Conservation (phyloP, 331 rosid species). For the Quercus phellos region DNA sequence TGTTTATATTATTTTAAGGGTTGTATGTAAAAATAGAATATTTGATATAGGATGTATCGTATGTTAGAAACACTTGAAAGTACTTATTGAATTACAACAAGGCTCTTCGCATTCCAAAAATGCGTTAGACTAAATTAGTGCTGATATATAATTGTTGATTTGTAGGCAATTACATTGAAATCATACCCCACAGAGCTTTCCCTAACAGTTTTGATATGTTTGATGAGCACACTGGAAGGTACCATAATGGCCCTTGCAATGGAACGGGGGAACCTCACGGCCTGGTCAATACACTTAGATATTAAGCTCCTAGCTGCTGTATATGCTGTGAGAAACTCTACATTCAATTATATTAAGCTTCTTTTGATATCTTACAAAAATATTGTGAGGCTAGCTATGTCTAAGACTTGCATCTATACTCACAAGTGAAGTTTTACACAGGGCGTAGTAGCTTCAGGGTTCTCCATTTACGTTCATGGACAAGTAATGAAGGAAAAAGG, state of each 20-base stretch:
- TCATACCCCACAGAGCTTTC: constrained; percentile 54
- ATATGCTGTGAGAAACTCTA: constrained; percentile 37
- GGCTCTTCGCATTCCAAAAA: too few species aligned
- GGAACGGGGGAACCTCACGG: constrained; percentile 40
- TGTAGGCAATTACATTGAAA: constrained; percentile 45
- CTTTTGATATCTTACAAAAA: neutral
- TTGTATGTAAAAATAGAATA: too few species aligned
- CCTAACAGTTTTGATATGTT: constrained; percentile 46
- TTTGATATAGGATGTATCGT: too few species aligned
- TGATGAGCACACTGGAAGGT: constrained; percentile 34
- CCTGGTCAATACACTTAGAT: constrained; percentile 43
- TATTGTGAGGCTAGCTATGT: neutral
- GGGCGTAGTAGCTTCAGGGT: constrained; percentile 54
- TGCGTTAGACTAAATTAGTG: too few species aligned
- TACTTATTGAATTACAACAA: too few species aligned
- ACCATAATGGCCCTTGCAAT: constrained; percentile 27
- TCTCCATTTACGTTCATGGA: constrained; percentile 18
- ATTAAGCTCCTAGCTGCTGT: constrained; percentile 32
- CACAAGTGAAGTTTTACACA: constrained; percentile 7
- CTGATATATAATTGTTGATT: neutral
- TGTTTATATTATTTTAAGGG: too few species aligned
- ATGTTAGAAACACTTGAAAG: too few species aligned
- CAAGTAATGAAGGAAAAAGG: constrained; percentile 22
- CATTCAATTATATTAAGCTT: neutral
- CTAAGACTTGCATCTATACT: too few species aligned